Conservation (phyloP, 768 basidiomycete species). For the Cytidiella melzeri region DNA sequence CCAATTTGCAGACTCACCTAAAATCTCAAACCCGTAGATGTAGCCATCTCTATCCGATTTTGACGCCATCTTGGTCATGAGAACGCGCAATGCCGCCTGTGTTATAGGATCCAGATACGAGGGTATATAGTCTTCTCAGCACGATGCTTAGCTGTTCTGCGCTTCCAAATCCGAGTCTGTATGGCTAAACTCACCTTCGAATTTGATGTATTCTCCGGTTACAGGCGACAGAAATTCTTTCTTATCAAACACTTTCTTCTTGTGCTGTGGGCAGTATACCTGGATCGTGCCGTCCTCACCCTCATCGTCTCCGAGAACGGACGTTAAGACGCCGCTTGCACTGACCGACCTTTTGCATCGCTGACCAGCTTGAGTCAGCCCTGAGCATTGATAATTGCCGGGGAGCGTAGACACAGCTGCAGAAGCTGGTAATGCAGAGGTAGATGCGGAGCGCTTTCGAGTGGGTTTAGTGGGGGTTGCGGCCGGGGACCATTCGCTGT, state of each 20-base stretch:
- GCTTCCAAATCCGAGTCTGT: neutral
- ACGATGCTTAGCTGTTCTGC: too few species aligned
- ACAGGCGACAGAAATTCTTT: conserved; percentile 54
- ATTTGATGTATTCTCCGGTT: conserved; percentile 46
- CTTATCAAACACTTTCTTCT: conserved; percentile 43
- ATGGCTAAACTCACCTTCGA: conserved; percentile 38
- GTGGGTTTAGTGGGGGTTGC: neutral
- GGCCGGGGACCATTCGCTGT: neutral
- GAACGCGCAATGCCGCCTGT: conserved; percentile 45
- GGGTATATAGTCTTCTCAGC: conserved; percentile 72
- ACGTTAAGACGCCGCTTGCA: conserved; percentile 23
- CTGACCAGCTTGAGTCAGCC: conserved; percentile 56
- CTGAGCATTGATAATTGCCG: conserved; percentile 47
- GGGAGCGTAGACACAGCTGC: conserved; percentile 1
- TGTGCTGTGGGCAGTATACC: conserved; percentile 63
- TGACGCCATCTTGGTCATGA: conserved; percentile 51
- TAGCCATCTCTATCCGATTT: conserved; percentile 61
- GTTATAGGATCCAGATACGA: conserved; percentile 56
- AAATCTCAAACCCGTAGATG: conserved; percentile 79
- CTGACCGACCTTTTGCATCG: conserved; percentile 52
- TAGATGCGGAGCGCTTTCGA: conserved; percentile 1
- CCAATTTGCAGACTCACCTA: conserved; percentile 37
- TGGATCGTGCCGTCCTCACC: conserved; percentile 29
- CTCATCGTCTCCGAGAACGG: neutral
- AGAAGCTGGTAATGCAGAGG: neutral